Percentiles rank a stretch among this genome's conserved stretches.
Conservation (phyloP, 352 stramenopile genomes). For the Globisporangium solare region DNA sequence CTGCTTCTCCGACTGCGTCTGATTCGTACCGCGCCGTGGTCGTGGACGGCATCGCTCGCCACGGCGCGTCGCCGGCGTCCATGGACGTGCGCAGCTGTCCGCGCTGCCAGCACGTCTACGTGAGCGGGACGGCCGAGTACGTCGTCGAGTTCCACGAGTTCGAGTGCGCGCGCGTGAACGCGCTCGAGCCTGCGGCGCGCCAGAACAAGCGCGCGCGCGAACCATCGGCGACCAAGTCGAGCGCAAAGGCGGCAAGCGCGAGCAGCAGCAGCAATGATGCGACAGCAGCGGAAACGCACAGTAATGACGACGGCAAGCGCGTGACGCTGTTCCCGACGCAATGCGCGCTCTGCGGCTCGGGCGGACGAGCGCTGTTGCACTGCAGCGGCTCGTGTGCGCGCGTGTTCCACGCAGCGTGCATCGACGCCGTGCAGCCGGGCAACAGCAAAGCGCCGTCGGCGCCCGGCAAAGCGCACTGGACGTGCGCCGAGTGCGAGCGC, state of each 20-base stretch:
- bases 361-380: slow-evolving; percentile 45
- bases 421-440: slow-evolving; percentile 39
- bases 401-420: slow-evolving; percentile 53
- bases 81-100: slow-evolving; percentile 28
- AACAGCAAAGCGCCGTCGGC: background rate
- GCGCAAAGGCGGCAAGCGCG: background rate
- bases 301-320: background rate
- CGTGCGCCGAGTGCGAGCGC: slow-evolving; percentile 61
- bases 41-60: slow-evolving; percentile 5
- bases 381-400: slow-evolving; percentile 55
- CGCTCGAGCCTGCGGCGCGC: slow-evolving; percentile 4
- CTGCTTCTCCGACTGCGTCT: background rate
- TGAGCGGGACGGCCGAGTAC: slow-evolving; percentile 28
- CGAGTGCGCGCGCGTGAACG: slow-evolving; percentile 70
- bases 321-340: slow-evolving; percentile 47
- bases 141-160: slow-evolving; percentile 76
- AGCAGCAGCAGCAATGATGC: background rate
- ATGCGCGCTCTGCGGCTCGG: slow-evolving; percentile 54
- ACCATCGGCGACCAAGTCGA: background rate
- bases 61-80: slow-evolving; percentile 7
- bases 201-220: slow-evolving; percentile 37
- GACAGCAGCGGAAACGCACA: background rate
- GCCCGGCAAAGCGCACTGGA: slow-evolving; percentile 23
- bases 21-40: background rate
- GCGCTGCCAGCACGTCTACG: slow-evolving; percentile 67